These are phyloP conservation scores for Coccomyxa sp. DNA, from an alignment of 139 green algal genomes.

Conservation along the genomic window DNA sequence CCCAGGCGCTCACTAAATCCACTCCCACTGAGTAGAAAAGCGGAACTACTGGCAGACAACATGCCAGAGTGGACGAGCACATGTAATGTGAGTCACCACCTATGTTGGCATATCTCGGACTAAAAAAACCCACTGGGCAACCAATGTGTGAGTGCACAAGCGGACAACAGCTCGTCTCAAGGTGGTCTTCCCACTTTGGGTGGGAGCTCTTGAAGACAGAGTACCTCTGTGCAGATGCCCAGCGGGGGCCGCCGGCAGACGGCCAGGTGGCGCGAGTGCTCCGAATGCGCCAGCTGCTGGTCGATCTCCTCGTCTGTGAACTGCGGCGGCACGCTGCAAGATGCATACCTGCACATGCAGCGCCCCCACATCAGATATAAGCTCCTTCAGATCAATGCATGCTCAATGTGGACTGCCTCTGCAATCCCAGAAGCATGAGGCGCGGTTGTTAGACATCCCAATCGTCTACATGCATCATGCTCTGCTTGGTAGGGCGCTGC, in stretches of 20 bases:
- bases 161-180: no score
- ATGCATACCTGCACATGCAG: conserved; percentile 1
- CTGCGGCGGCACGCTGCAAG: conserved; percentile 19
- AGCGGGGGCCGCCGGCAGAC: no score
- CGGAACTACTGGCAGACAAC: background rate
- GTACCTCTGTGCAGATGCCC: no score
- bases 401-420: background rate
- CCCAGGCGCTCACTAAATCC: background rate
- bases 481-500: no score
- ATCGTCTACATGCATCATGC: no score
- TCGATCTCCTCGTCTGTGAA: conserved; percentile 32
- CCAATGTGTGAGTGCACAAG: no score
- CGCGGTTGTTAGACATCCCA: background rate
- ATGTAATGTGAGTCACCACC: no score
- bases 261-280: no score
- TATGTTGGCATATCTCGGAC: no score
- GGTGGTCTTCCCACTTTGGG: no score
- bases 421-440: background rate
- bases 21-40: background rate
- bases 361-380: background rate
- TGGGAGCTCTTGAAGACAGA: no score
- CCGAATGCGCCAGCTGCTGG: conserved; percentile 1
- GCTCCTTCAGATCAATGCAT: background rate
- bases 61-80: background rate
- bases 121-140: no score